Percentiles rank a stretch among this genome's conserved stretches.
These are phyloP conservation scores for Pseudozyma pruni DNA, from an alignment of 1,284 basidiomycete species.

Conservation along the genomic window DNA sequence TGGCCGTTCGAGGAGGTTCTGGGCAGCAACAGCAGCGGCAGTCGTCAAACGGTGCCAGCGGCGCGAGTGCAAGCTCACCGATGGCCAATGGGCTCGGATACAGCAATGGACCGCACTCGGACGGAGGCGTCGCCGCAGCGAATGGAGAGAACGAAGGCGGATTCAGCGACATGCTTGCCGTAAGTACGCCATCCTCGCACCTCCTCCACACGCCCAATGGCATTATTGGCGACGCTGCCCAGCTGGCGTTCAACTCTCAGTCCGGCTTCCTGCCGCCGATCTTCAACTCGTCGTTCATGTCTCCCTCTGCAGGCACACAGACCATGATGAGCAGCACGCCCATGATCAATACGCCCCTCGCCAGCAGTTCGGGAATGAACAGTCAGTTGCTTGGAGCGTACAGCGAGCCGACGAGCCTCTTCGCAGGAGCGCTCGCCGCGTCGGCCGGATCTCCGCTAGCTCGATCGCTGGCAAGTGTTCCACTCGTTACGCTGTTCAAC, in stretches of 20 bases:
- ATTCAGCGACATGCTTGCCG: neutral
- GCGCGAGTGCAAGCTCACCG: neutral
- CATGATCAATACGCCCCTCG: neutral
- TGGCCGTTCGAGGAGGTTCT: slow-evolving; percentile 11
- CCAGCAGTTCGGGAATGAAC: neutral
- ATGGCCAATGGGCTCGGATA: neutral
- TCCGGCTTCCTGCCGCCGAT: slow-evolving; percentile 16
- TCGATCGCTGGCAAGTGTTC: slow-evolving; percentile 14
- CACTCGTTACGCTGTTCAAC: slow-evolving; percentile 41
- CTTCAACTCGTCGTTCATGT: slow-evolving; percentile 16
- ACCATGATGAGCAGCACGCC: slow-evolving; percentile 3
- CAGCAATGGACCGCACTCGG: slow-evolving; percentile 1
- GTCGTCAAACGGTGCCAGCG: neutral
- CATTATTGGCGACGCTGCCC: slow-evolving; percentile 3
- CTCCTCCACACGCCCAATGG: neutral
- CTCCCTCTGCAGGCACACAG: neutral
- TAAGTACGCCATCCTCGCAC: neutral
- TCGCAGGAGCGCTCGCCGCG: slow-evolving; percentile 1
- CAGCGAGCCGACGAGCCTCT: slow-evolving; percentile 2
- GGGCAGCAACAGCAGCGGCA: neutral
- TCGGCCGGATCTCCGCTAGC: slow-evolving; percentile 6
- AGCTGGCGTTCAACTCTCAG: slow-evolving; percentile 10
- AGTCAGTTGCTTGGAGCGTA: neutral
- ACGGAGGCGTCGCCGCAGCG: neutral
- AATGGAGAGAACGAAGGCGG: too few relatives aligned